phyloP scores from a whole-genome alignment of 2,329 filamentous ascomycete species.

The Aspergillus ibericus region DNA sequence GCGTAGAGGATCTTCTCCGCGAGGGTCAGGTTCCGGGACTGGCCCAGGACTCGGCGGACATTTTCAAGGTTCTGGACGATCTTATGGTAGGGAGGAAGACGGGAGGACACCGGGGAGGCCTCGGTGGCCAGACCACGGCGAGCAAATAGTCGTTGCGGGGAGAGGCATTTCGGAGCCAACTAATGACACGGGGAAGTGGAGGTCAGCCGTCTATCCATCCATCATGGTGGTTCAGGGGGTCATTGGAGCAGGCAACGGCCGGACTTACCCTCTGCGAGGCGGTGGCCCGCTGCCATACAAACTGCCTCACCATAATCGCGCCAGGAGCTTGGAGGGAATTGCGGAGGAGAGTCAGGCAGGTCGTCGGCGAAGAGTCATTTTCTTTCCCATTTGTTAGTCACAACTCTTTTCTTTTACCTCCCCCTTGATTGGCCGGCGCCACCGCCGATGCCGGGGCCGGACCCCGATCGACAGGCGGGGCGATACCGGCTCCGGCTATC shows the following conservation, averaged over 20 bases:
- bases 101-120: slow-evolving; percentile 44
- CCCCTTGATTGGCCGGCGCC: slow-evolving; percentile 11
- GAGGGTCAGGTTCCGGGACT: slow-evolving; percentile 68
- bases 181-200: slow-evolving; percentile 14
- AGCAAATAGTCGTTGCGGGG: slow-evolving; percentile 30
- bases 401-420: slow-evolving; percentile 10
- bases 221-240: neutral
- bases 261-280: slow-evolving; percentile 40
- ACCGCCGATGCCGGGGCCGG: slow-evolving; percentile 6
- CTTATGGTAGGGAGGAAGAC: slow-evolving; percentile 77
- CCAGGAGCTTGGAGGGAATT: slow-evolving; percentile 11
- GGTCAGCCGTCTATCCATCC: neutral
- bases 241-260: neutral
- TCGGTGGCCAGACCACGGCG: slow-evolving; percentile 41
- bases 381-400: slow-evolving; percentile 8
- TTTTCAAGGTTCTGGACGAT: slow-evolving; percentile 74
- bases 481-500: neutral
- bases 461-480: neutral
- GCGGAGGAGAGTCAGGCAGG: slow-evolving; percentile 9
- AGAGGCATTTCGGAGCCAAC: slow-evolving; percentile 36
- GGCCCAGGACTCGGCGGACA: slow-evolving; percentile 71
- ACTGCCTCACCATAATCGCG: slow-evolving; percentile 40
- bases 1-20: slow-evolving; percentile 99
- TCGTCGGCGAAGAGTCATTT: slow-evolving; percentile 10
- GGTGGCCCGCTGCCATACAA: slow-evolving; percentile 40